These are phyloP conservation scores for Ophiostoma ips DNA, from an alignment of 2,329 filamentous ascomycete genomes.

Conservation along the genomic window DNA sequence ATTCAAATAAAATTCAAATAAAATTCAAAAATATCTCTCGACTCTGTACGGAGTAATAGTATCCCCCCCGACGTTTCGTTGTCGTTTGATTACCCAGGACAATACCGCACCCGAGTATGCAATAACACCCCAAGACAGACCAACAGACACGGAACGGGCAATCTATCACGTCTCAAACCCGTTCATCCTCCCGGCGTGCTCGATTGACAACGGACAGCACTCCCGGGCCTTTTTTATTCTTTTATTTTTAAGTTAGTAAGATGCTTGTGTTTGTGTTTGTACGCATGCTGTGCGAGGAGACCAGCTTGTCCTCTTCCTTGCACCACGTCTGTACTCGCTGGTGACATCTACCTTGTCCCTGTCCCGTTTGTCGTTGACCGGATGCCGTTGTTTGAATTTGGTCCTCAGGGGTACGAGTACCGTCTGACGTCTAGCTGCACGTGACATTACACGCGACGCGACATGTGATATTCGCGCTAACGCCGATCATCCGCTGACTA, in stretches of 20 bases:
- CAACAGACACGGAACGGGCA: neutral
- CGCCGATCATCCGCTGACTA: no score
- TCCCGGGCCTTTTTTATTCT: neutral
- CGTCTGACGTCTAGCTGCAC: no score
- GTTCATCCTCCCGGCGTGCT: neutral
- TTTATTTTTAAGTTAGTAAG: neutral
- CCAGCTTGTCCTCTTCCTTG: neutral
- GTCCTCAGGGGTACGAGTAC: no score
- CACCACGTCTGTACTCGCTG: neutral
- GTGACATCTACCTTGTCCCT: neutral
- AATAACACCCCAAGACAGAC: neutral
- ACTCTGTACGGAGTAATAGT: no score
- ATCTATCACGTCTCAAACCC: neutral
- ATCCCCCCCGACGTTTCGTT: no score
- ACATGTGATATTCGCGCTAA: no score
- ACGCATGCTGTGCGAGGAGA: slow-evolving; percentile 11
- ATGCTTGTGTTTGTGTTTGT: slow-evolving; percentile 7
- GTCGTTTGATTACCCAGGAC: no score
- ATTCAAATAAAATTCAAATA: no score
- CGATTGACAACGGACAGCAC: neutral
- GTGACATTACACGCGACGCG: no score
- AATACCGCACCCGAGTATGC: neutral
- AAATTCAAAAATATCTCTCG: no score
- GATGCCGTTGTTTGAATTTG: no score
- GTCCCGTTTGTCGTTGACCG: no score